Evolutionary conservation across 2,329 filamentous ascomycete genomes (phyloP), one percentile per base, ranked within the genome.

Genomic region (Trichoderma koningii): DNA sequence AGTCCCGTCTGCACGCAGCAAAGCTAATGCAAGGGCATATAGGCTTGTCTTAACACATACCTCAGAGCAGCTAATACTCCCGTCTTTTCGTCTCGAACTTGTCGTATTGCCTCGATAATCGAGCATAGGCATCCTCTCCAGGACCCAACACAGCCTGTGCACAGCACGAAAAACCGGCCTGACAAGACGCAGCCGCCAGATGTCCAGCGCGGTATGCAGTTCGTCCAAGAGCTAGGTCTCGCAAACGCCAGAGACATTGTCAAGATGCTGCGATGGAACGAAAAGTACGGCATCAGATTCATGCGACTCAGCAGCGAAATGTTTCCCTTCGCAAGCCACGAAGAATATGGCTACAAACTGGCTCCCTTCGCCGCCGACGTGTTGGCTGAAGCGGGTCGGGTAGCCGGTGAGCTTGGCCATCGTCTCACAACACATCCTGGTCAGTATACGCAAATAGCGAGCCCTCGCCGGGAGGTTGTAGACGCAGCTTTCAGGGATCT

Each of bases 281-380:
- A 96, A 69, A 90, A 87, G 70, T 97, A 94, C 69, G 89, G 89
- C 45, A 98, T 98, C 77, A 93, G 88, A 70, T 97, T 98, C 75
- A 87, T 98, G 85, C 87, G 94, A 1, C 81, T 98, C 21, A 96
- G 92, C 70, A 96, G 92, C 63, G 94, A 97, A 71, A 97, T 97
- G 91, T 98, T 98, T 69, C 94, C 94, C 0, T 97, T 97, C 75
- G 94, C 94, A 1, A 96, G 91, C 69, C 94, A 98, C 72, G 84
- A 85, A 26, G 89, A 92, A 67, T 89, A 96, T 69, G 94, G 93
- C 0, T 98, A 98, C 76, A 89, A 87, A 70, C 82, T 98, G 14
- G 88, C 87, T 0, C 89, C 91, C 0, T 97, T 97, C 74, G 94
- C 93, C 0, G 86, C 90, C 0, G 88, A 93, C 15, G 87, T 85